phyloP scores from a whole-genome alignment of 129 eudicot genomes.

The Artemisia argyi region DNA sequence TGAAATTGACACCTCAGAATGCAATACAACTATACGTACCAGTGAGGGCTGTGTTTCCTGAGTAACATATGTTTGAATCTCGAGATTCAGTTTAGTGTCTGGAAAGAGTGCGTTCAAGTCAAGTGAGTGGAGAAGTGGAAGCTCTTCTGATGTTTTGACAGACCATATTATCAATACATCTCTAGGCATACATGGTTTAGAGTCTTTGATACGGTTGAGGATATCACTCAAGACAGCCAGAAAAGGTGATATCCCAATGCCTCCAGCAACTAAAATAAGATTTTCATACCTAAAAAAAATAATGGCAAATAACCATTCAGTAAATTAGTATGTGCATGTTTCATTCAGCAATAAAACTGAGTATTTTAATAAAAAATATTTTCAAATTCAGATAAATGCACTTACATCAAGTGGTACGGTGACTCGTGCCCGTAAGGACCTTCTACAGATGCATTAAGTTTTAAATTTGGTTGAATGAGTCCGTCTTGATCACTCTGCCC shows the following conservation, averaged over 20 bases:
- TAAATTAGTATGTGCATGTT: neutral
- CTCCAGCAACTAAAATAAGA: constrained; percentile 87
- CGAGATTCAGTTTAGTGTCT: constrained; percentile 51
- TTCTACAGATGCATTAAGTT: constrained; percentile 64
- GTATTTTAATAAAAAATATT: no score
- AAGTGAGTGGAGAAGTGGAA: constrained; percentile 69
- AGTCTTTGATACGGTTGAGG: constrained; percentile 50
- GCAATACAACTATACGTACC: constrained; percentile 36
- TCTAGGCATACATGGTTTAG: constrained; percentile 67
- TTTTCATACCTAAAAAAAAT: constrained; percentile 60
- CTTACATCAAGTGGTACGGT: constrained; percentile 73
- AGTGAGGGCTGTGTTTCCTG: constrained; percentile 74
- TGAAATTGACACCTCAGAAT: no score
- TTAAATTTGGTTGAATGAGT: constrained; percentile 35
- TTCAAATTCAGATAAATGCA: constrained; percentile 4
- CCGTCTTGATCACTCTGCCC: constrained; percentile 23
- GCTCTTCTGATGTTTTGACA: constrained; percentile 66
- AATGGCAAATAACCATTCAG: neutral
- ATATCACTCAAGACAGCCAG: constrained; percentile 78
- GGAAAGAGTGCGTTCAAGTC: constrained; percentile 63
- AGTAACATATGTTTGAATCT: constrained; percentile 77
- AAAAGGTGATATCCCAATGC: constrained; percentile 92
- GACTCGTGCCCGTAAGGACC: constrained; percentile 93
- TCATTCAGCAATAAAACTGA: neutral
- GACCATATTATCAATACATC: constrained; percentile 76